phyloP scores from a whole-genome alignment of 164 flowering plant genomes.

The Macadamia tetraphylla region DNA sequence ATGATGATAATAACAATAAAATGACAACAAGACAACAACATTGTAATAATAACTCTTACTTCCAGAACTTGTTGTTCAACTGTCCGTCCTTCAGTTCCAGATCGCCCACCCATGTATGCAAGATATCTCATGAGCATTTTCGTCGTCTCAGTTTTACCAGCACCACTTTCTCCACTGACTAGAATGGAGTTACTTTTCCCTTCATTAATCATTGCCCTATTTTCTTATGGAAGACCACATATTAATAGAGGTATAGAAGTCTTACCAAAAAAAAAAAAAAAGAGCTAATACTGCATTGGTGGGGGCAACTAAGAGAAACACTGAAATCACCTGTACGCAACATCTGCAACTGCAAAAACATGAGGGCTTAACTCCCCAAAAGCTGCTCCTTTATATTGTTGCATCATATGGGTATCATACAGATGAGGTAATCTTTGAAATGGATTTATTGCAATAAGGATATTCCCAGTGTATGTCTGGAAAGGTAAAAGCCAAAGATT shows the following conservation, averaged over 20 bases:
- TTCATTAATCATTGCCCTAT: slow-evolving; percentile 94
- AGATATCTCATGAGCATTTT: slow-evolving; percentile 99
- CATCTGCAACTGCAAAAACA: slow-evolving; percentile 98
- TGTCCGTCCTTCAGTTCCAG: slow-evolving; percentile 91
- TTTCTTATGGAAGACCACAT: slow-evolving; percentile 13
- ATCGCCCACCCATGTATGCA: slow-evolving; percentile 90
- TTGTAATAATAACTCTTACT: slow-evolving; percentile 37
- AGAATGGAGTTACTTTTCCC: slow-evolving; percentile 97
- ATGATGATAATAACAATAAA: too few species aligned
- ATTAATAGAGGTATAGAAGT: slow-evolving; percentile 5
- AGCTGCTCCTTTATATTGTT: slow-evolving; percentile 26
- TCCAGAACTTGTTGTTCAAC: slow-evolving; percentile 99
- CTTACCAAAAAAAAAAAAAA: too few species aligned
- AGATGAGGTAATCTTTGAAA: slow-evolving; percentile 48
- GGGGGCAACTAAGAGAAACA: neutral
- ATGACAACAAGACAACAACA: neutral
- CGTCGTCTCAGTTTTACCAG: slow-evolving; percentile 99
- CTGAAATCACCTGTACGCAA: slow-evolving; percentile 73
- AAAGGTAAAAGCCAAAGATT: slow-evolving; percentile 7
- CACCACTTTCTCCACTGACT: slow-evolving; percentile 99
- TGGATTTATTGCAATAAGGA: slow-evolving; percentile 20
- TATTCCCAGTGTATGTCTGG: slow-evolving; percentile 29
- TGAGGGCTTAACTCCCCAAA: slow-evolving; percentile 39
- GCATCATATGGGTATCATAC: slow-evolving; percentile 31
- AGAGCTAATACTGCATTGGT: too few species aligned